Evolutionary conservation across 1,284 basidiomycete genomes (phyloP), one percentile per base, ranked within the genome.

Genomic region (Vanrija sp.): DNA sequence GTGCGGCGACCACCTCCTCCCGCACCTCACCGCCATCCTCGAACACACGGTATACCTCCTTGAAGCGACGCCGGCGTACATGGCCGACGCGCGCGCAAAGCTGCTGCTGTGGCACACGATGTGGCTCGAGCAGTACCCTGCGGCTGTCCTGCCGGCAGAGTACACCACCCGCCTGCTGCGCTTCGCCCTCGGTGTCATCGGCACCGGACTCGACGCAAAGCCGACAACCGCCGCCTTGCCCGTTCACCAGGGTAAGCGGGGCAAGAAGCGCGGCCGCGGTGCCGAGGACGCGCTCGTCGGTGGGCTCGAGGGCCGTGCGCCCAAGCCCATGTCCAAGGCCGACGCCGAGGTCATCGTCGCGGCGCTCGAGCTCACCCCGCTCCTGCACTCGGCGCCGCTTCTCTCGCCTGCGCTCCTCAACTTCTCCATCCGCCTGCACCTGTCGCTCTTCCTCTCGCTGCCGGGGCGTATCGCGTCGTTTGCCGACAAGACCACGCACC

Each of bases 271-370:
- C 42, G 81, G 82, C 18, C 81, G 86, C 34, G 86, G 82, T 50
- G 88, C 89, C 67, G 88, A 86, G 25, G 89, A 91, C 61, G 87
- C 88, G 63, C 76, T 89, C 9, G 85, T 94, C 67, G 85, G 82
- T 51, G 69, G 78, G 5, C 58, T 77, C 14, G 73, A 76, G 46
- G 78, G 81, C 1, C 78, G 80, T 40, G 74, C 78, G 26, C 77
- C 82, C 3, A 67, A 84, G 29, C 85, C 82, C 60, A 68, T 81
- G 1, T 80, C 79, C 0, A 54, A 59, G 5, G 77, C 78, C 21
- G 86, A 87, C 25, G 82, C 81, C 18, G 77, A 83, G 23, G 76
- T 81, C 14, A 60, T 88, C 26, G 66, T 89, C 8, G 67, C 72
- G 8, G 81, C 86, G 16, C 69, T 90, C n/a, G 80, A 85, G 62